Conservation (phyloP, 169 alveolate species). For the Plasmodium reichenowi region DNA sequence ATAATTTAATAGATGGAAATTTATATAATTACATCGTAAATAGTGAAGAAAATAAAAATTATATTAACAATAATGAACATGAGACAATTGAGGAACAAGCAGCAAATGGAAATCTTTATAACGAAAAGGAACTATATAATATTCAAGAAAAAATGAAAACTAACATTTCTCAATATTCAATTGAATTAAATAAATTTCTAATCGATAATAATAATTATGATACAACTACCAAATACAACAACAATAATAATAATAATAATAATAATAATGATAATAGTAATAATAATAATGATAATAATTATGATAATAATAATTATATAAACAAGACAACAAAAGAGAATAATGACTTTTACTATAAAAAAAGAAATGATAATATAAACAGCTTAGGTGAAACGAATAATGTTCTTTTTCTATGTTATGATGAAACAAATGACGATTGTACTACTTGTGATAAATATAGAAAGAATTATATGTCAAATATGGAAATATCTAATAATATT, state of each 20-base stretch:
- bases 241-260: not conserved
- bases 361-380: not conserved
- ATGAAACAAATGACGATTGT: slow-evolving; percentile 53
- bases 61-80: too few species aligned
- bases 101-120: not conserved
- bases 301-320: slow-evolving; percentile 2
- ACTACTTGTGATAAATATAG: slow-evolving; percentile 39
- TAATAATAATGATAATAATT: too few species aligned
- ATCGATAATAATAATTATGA: not conserved
- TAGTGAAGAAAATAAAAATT: not conserved
- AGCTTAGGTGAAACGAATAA: not conserved
- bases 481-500: slow-evolving; percentile 1
- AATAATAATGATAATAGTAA: not conserved
- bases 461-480: slow-evolving; percentile 60
- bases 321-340: not conserved
- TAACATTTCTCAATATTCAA: not conserved
- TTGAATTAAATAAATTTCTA: not conserved
- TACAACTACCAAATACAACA: not conserved
- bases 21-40: slow-evolving; percentile 23
- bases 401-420: slow-evolving; percentile 41
- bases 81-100: not conserved
- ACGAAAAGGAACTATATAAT: not conserved
- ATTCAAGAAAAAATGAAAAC: not conserved
- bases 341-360: slow-evolving; percentile 4
- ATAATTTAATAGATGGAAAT: slow-evolving; percentile 52